Evolutionary conservation across 106 monocot genomes (phyloP).

Genomic region (Dioscorea zingiberensis): DNA sequence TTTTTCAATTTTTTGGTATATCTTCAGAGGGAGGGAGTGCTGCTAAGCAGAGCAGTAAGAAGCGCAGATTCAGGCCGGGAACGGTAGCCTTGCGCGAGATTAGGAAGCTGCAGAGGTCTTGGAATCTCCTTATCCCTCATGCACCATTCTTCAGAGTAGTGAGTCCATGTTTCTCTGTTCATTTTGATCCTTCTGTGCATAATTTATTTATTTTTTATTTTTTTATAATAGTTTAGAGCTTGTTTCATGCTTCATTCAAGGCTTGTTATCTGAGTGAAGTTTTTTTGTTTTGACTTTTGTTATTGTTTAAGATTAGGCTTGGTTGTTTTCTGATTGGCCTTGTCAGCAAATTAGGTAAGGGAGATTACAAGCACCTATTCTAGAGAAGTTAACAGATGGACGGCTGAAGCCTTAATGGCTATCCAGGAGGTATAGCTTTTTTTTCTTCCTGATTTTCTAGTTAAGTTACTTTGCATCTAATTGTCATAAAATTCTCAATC

Average conservation of each 20-base stretch:
- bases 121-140: constrained; percentile 26
- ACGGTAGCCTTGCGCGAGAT: constrained; percentile 47
- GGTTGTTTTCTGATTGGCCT: neutral
- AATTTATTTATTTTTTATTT: too few species aligned
- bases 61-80: constrained; percentile 34
- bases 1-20: neutral
- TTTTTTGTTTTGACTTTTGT: neutral
- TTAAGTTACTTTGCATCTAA: too few species aligned
- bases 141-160: constrained; percentile 47
- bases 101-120: constrained; percentile 35
- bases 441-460: too few species aligned
- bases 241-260: neutral
- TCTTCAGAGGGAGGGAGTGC: neutral
- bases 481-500: too few species aligned
- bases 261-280: neutral
- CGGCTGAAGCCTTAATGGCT: constrained; percentile 20
- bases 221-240: neutral
- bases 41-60: neutral
- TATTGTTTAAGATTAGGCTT: neutral
- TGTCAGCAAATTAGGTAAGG: constrained; percentile 21
- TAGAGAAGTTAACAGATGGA: constrained; percentile 26
- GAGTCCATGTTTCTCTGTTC: neutral
- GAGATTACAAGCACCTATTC: constrained; percentile 29
- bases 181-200: neutral
- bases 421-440: constrained; percentile 28